phyloP scores from a whole-genome alignment of 148 eudicot genomes.

The Amaranthus palmeri region DNA sequence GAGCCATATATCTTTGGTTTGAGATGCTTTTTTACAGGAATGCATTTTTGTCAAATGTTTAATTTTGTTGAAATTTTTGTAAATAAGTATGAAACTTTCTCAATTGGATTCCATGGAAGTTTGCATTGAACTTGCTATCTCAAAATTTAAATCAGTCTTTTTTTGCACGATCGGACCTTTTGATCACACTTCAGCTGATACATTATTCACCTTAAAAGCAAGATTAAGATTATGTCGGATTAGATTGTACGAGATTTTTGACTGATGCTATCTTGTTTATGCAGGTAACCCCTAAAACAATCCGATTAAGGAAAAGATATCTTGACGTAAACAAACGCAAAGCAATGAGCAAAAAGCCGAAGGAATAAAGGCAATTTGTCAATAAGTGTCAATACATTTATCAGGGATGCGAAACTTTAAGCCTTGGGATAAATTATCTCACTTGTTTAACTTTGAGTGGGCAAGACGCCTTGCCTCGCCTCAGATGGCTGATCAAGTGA shows the following conservation, averaged over 20 bases:
- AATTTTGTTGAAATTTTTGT: not conserved
- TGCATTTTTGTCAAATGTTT: not conserved
- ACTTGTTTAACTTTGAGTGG: not conserved
- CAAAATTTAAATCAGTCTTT: no score
- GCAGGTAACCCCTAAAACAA: slow-evolving; percentile 89
- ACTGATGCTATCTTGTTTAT: slow-evolving; percentile 9
- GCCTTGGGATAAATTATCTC: not conserved
- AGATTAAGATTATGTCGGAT: not conserved
- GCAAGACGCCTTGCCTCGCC: not conserved
- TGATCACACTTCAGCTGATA: no score
- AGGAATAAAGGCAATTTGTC: slow-evolving; percentile 37
- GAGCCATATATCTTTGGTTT: slow-evolving; percentile 12
- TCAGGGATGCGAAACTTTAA: not conserved
- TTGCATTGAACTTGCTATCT: no score
- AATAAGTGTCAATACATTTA: not conserved
- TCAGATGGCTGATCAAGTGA: not conserved
- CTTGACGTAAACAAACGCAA: slow-evolving; percentile 92
- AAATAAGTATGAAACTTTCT: not conserved
- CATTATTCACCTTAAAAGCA: not conserved
- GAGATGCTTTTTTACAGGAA: not conserved
- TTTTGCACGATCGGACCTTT: no score
- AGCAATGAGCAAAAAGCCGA: slow-evolving; percentile 67
- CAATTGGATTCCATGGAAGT: no score
- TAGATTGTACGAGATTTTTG: not conserved
- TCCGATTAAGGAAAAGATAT: slow-evolving; percentile 81